Percentiles rank a stretch among this genome's conserved stretches.
Evolutionary conservation across 352 stramenopile species (phyloP).

Genomic region (Nothophytophthora sp.): DNA sequence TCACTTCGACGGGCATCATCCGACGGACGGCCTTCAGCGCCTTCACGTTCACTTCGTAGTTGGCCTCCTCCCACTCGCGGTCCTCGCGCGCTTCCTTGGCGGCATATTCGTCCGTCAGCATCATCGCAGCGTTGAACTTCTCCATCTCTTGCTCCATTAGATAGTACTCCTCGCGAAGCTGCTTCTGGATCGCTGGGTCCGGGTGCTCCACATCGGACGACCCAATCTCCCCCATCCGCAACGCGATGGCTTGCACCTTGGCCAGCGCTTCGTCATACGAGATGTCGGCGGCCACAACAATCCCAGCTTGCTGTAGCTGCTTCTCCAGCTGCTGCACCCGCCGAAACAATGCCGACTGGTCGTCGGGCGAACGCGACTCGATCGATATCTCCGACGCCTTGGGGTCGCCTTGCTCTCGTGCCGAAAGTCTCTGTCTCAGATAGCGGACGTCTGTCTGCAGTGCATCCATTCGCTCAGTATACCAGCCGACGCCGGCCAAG

Average conservation of each 20-base stretch:
- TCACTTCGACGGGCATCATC: conserved; percentile 93
- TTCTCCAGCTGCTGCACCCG: conserved; percentile 85
- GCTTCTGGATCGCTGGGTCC: conserved; percentile 75
- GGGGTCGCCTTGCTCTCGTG: conserved; percentile 50
- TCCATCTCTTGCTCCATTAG: conserved; percentile 94
- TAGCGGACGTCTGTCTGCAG: conserved; percentile 86
- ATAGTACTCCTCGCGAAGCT: conserved; percentile 93
- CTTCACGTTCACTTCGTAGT: conserved; percentile 84
- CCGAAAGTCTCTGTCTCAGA: conserved; percentile 63
- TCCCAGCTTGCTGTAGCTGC: conserved; percentile 82
- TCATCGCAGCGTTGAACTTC: conserved; percentile 92
- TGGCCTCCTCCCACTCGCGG: conserved; percentile 92
- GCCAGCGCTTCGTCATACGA: conserved; percentile 91
- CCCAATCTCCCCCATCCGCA: conserved; percentile 92
- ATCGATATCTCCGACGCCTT: conserved; percentile 65
- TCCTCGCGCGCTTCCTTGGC: conserved; percentile 91
- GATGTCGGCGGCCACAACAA: conserved; percentile 92
- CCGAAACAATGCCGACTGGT: conserved; percentile 80
- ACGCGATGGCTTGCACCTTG: conserved; percentile 91
- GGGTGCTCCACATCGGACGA: conserved; percentile 89
- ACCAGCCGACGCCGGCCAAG: conserved; percentile 85
- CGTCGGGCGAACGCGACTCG: conserved; percentile 67
- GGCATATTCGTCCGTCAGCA: conserved; percentile 93
- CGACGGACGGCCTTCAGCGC: conserved; percentile 88
- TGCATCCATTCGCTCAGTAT: conserved; percentile 81